A percentile compares a stretch with the other conserved stretches of the same genome.
phyloP scores from a whole-genome alignment of 495 filamentous ascomycete genomes.

The Penicillium atrosanguineum region DNA sequence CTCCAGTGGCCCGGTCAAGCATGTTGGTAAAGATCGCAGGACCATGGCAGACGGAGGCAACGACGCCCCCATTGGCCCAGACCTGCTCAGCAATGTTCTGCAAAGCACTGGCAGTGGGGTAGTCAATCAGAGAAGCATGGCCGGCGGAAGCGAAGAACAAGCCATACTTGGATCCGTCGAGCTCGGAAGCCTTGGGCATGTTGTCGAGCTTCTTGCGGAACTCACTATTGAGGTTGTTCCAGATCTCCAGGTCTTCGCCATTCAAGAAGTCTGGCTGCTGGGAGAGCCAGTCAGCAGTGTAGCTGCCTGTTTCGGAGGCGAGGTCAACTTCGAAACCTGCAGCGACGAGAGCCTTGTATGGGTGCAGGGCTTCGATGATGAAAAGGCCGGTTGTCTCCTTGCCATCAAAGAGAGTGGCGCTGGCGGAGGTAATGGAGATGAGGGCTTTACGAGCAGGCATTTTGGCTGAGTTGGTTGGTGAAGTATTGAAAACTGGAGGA shows the following conservation, averaged over 20 bases:
- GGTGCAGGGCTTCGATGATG: too few species aligned
- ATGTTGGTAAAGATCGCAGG: conserved; percentile 45
- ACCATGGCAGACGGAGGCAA: conserved; percentile 43
- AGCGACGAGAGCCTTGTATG: too few species aligned
- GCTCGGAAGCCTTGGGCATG: conserved; percentile 23
- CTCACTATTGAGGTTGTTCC: conserved; percentile 38
- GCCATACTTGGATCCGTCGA: conserved; percentile 25
- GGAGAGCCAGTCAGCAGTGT: too few species aligned
- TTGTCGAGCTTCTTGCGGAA: conserved; percentile 42
- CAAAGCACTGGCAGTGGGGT: conserved; percentile 41
- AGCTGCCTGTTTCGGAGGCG: too few species aligned
- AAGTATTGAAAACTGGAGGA: too few species aligned
- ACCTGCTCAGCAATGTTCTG: conserved; percentile 38
- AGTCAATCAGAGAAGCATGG: conserved; percentile 48
- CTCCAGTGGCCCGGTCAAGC: conserved; percentile 31
- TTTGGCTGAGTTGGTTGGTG: too few species aligned
- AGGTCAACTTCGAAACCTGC: too few species aligned
- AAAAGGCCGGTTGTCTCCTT: too few species aligned
- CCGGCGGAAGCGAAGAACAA: conserved; percentile 51
- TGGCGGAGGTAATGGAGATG: too few species aligned
- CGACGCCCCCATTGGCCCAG: conserved; percentile 38
- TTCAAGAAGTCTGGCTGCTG: conserved; percentile 40
- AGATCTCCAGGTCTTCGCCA: conserved; percentile 34
- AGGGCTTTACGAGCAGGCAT: too few species aligned
- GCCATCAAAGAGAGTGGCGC: too few species aligned